Evolutionary conservation across 1,139 yeast species (phyloP), one percentile per base, ranked within the genome.

Genomic region (Sugiyamaella grinbergsii): DNA sequence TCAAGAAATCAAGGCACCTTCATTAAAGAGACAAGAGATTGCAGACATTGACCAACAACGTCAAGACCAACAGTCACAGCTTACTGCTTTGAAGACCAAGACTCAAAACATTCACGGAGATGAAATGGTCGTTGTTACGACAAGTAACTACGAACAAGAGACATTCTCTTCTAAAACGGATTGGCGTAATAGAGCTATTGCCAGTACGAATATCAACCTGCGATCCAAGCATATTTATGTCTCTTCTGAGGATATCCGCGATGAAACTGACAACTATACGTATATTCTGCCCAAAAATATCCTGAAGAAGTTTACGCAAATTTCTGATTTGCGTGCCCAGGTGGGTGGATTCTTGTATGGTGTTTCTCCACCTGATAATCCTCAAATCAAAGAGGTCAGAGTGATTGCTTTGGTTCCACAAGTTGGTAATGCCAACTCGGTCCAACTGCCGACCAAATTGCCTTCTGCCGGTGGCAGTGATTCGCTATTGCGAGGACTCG

Each of bases 51-150:
- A 89, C 56, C 80, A 79, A 10, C 75, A 79, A 20, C 73, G 74
- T 47, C 69, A 68, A 34, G 76, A 71, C 24, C 67, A 66, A 16
- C 67, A 66, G 6, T 65, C 69, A 10, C 72, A 79, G 58, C 70
- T 83, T 29, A 83, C 94, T 0, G 96, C 96, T 0, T 76, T 86
- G 62, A 91, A 89, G 61, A 82, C 95, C 0, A 83, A 83, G 51
- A 87, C 96, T 0, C 83, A 85, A 23, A 94, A 90, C 64, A 95
- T 89, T 2, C 97, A 91, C 62, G 99, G 99, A 33, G 98, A 93
- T 64, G 95, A 91, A 62, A 91, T 94, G 62, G 84, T 86, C 34
- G 94, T 96, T 0, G 96, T 93, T 18, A 90, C 98, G 0, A 90
- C 98, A 0, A 82, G 94, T 18, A 82, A 82, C 58, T 91, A 87